phyloP scores from a whole-genome alignment of 768 basidiomycete species.

The Rickenella mellea region DNA sequence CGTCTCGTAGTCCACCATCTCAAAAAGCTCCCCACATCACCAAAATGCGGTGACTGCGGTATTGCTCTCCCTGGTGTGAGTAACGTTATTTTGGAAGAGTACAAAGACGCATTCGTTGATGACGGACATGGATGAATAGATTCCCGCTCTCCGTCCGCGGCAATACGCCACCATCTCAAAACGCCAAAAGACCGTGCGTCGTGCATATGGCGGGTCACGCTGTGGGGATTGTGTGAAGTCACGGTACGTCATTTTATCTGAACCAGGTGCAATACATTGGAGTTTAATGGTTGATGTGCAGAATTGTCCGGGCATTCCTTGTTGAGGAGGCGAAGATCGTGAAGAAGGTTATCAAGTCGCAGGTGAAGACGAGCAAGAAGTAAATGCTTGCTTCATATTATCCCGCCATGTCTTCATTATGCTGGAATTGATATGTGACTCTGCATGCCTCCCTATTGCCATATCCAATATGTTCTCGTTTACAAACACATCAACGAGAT shows the following conservation, averaged over 20 bases:
- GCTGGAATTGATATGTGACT: too few species aligned
- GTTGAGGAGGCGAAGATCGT: conserved; percentile 99
- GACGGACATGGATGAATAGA: conserved; percentile 33
- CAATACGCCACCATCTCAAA: conserved; percentile 95
- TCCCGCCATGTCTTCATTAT: too few species aligned
- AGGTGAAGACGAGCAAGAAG: conserved; percentile 33
- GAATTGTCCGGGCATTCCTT: conserved; percentile 96
- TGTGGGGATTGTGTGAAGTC: conserved; percentile 95
- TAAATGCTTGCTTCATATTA: conserved; percentile 4
- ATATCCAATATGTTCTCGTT: too few species aligned
- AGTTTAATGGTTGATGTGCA: conserved; percentile 19
- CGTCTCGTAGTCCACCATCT: conserved; percentile 97
- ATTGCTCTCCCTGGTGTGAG: conserved; percentile 88
- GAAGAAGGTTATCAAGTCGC: conserved; percentile 97
- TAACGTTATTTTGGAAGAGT: conserved; percentile 8
- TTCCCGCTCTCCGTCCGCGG: conserved; percentile 92
- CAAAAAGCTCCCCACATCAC: conserved; percentile 85
- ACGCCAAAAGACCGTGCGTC: conserved; percentile 90
- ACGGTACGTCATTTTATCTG: conserved; percentile 44
- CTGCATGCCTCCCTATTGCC: too few species aligned
- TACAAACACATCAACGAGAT: too few species aligned
- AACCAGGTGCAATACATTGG: background rate
- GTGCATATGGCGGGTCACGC: conserved; percentile 96
- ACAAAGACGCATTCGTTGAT: background rate
- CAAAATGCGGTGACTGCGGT: conserved; percentile 99